These are phyloP conservation scores for Podila horticola DNA, from an alignment of 192 early-diverging fungal species.

Conservation along the genomic window DNA sequence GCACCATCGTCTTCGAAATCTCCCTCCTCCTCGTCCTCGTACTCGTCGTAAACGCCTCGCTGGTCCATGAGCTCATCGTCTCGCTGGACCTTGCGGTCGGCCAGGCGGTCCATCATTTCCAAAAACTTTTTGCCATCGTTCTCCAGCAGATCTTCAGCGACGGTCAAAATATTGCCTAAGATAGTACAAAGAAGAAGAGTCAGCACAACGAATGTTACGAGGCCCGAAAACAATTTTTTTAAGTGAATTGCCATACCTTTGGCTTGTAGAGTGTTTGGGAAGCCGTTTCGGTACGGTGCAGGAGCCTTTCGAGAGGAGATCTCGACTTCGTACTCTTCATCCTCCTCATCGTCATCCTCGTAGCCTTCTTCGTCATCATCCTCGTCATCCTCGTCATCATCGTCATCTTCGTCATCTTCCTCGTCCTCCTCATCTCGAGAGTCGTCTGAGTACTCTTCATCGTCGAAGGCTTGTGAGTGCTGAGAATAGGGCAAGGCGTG, in stretches of 20 bases:
- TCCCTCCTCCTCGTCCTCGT: conserved; percentile 67
- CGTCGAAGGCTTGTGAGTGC: conserved; percentile 47
- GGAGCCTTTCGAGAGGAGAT: conserved; percentile 54
- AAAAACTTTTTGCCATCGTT: conserved; percentile 96
- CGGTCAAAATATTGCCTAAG: conserved; percentile 70
- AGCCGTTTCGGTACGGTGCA: conserved; percentile 61
- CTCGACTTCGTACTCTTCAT: conserved; percentile 63
- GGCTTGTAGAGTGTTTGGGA: conserved; percentile 81
- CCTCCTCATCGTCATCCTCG: conserved; percentile 42
- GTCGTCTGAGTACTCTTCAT: conserved; percentile 56
- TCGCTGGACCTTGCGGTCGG: conserved; percentile 88
- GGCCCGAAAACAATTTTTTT: not conserved
- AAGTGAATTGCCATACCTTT: conserved; percentile 65
- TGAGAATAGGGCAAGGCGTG: conserved; percentile 52
- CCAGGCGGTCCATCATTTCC: conserved; percentile 95
- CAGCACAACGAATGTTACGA: not conserved
- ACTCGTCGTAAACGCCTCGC: conserved; percentile 61
- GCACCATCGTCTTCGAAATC: conserved; percentile 72
- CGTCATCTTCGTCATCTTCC: conserved; percentile 54
- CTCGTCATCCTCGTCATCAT: conserved; percentile 57
- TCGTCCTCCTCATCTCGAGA: conserved; percentile 53
- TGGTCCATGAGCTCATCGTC: conserved; percentile 67
- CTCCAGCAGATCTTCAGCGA: conserved; percentile 90
- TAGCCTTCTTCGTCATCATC: conserved; percentile 2
- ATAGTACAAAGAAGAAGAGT: not conserved